These are phyloP conservation scores for Paramyrothecium roridum DNA, from an alignment of 2,329 filamentous ascomycete species.

Conservation along the genomic window DNA sequence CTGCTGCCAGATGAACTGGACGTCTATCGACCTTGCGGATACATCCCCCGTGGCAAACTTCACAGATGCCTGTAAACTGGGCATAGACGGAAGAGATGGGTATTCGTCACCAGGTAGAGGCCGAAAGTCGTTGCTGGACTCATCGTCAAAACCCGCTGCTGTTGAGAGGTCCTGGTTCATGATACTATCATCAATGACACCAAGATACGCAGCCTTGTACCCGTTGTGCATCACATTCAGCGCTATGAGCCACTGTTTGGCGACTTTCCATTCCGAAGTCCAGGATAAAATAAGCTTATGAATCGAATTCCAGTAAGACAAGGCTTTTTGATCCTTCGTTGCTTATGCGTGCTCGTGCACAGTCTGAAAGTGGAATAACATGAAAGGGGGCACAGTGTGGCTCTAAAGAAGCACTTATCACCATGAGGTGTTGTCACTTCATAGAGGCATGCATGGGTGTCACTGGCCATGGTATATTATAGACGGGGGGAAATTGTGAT, in stretches of 20 bases:
- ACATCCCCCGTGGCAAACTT: too few species aligned
- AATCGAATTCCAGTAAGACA: background rate
- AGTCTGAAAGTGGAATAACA: too few species aligned
- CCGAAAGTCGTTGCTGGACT: constrained; percentile 4
- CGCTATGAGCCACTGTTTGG: constrained; percentile 12
- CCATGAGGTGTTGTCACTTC: too few species aligned
- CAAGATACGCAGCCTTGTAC: constrained; percentile 11
- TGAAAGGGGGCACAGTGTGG: too few species aligned
- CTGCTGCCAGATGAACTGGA: too few species aligned
- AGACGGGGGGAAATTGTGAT: too few species aligned
- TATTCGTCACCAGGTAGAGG: constrained; percentile 6
- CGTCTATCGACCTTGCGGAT: too few species aligned
- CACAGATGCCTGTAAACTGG: background rate
- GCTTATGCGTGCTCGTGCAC: too few species aligned
- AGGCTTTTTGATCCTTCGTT: too few species aligned
- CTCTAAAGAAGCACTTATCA: too few species aligned
- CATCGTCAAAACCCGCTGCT: background rate
- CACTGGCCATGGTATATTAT: too few species aligned
- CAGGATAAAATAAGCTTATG: background rate
- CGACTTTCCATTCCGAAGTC: constrained; percentile 5
- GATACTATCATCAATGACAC: constrained; percentile 5
- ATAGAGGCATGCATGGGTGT: too few species aligned
- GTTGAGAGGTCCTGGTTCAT: background rate
- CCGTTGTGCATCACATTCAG: constrained; percentile 16
- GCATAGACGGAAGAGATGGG: constrained; percentile 1